Evolutionary conservation across 1,284 basidiomycete genomes (phyloP).

Genomic region (Ganoderma leucocontextum): DNA sequence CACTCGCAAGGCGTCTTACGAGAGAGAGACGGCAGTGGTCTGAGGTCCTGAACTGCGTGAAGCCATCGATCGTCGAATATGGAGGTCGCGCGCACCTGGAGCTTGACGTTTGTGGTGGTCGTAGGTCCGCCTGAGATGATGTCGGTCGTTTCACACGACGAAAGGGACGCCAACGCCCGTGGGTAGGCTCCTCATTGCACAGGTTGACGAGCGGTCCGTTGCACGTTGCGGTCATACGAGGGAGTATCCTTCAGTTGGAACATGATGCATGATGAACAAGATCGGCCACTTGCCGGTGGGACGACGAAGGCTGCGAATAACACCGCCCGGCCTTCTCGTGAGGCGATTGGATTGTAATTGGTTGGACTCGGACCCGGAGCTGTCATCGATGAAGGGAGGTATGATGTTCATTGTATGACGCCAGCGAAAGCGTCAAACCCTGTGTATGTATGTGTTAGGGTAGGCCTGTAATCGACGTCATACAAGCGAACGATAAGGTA

Average conservation of each 20-base stretch:
- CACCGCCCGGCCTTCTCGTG: neutral
- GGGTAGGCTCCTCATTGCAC: neutral
- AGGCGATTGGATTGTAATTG: neutral
- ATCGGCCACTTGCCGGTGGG: neutral
- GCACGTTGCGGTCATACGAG: neutral
- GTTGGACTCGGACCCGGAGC: neutral
- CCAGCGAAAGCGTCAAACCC: neutral
- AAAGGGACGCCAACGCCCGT: neutral
- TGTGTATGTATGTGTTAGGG: neutral
- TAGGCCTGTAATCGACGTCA: neutral
- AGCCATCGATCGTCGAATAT: neutral
- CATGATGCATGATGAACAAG: slow-evolving; percentile 5
- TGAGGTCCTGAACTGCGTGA: neutral
- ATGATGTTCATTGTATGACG: neutral
- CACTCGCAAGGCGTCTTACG: slow-evolving; percentile 4
- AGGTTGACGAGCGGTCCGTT: slow-evolving; percentile 2
- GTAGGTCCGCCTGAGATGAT: neutral
- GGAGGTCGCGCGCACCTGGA: neutral
- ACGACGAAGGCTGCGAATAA: neutral
- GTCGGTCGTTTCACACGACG: neutral
- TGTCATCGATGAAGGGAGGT: neutral
- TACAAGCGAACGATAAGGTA: neutral
- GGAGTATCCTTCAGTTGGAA: neutral
- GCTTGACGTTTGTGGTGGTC: neutral
- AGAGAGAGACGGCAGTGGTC: neutral